A percentile compares a stretch with the other conserved stretches of the same genome.
phyloP scores from a whole-genome alignment of 345 rosid genomes.

The Erodium maritimum region DNA sequence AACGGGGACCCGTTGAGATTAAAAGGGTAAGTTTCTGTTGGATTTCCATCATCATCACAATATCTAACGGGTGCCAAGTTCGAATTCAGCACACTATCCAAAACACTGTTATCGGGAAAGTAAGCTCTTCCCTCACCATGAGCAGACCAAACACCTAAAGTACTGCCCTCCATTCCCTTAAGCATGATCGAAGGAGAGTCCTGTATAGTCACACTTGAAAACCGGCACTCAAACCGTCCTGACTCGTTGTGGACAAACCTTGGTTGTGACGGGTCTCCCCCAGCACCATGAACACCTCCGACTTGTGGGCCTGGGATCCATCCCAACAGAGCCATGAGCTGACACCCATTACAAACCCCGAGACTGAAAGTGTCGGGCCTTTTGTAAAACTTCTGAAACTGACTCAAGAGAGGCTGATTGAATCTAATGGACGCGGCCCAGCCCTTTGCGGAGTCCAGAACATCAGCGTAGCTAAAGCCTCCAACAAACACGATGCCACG shows the following conservation, averaged over 20 bases:
- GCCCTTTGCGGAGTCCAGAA: slow-evolving; percentile 93
- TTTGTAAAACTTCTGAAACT: slow-evolving; percentile 81
- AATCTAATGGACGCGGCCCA: slow-evolving; percentile 96
- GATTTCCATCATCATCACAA: slow-evolving; percentile 73
- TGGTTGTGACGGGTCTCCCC: slow-evolving; percentile 73
- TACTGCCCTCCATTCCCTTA: slow-evolving; percentile 92
- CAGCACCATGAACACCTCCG: no score
- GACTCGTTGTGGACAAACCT: slow-evolving; percentile 93
- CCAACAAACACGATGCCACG: slow-evolving; percentile 86
- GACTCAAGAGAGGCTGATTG: slow-evolving; percentile 58
- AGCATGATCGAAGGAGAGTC: slow-evolving; percentile 84
- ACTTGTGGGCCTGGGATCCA: slow-evolving; percentile 94
- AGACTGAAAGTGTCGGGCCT: slow-evolving; percentile 84
- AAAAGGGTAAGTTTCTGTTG: slow-evolving; percentile 80
- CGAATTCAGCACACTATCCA: slow-evolving; percentile 59
- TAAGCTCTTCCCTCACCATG: slow-evolving; percentile 95
- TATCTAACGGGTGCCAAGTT: slow-evolving; percentile 71
- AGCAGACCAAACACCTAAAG: slow-evolving; percentile 91
- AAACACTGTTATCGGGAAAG: slow-evolving; percentile 77
- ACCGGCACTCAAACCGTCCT: slow-evolving; percentile 86
- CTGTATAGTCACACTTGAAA: slow-evolving; percentile 59
- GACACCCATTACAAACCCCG: slow-evolving; percentile 96
- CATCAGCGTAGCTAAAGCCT: slow-evolving; percentile 90
- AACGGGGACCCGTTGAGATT: slow-evolving; percentile 83
- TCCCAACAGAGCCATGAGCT: slow-evolving; percentile 83